Evolutionary conservation across 352 stramenopile species (phyloP), one percentile per base, ranked within the genome.

Genomic region (Plasmopara muralis): DNA sequence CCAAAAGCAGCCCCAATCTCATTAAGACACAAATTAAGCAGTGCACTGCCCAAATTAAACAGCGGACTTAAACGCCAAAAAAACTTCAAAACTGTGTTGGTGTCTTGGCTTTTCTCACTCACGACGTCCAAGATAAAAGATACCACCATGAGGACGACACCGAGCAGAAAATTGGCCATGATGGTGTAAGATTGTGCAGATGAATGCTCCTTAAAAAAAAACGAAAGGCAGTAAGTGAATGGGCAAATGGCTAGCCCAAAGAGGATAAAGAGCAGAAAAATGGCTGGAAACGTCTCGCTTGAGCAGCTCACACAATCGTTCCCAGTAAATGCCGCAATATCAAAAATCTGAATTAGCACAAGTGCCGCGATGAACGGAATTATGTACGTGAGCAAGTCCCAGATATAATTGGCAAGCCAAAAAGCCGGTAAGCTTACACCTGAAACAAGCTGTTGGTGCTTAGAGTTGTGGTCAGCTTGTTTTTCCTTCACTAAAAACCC

Each of bases 371-470:
- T 47, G 39, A 68, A 67, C 16, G 81, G 72, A 0, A 97, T 62
- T 37, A 94, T 49, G 70, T 97, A 98, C 18, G 85, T 89, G 9
- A 89, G 44, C 40, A 96, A 57, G 55, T 98, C 93, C 79, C 89
- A 98, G 12, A 93, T 43, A 57, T 89, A 97, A 31, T 95, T 98
- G 12, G 91, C 91, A 13, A 97, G 42, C 96, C 96, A 99, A 58
- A 98, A 99, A 0, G 90, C 85, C 0, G 60, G 66, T 6, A 98
- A 68, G 44, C 80, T 83, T 9, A 98, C 93, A 5, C 96, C 96
- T 9, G 86, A 95, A 12, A 99, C 92, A 56, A 77, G 85, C 59
- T 98, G 89, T 62, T 97, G 84, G 72, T 99, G 96, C 65, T 98
- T 98, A 3, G 93, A 91, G 64, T 98, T 98, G 60, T 74, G 62